Evolutionary conservation across 2,329 filamentous ascomycete species (phyloP).

Genomic region (Fusarium scirpi): DNA sequence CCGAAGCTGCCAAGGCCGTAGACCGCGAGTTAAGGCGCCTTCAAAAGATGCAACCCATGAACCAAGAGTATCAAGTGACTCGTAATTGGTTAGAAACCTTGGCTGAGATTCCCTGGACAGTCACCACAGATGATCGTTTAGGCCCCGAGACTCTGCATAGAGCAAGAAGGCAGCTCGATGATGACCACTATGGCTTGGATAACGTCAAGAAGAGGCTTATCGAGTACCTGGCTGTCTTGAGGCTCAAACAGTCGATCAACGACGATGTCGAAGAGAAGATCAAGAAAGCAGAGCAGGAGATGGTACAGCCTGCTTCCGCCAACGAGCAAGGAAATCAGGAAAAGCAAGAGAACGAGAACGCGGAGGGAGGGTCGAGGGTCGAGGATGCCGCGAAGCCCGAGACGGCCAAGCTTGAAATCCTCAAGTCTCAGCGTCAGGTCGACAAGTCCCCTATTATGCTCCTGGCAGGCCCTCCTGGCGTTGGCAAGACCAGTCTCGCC

Average conservation of each 20-base stretch:
- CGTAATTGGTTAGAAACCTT: slow-evolving; percentile 94
- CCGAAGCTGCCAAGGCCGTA: slow-evolving; percentile 90
- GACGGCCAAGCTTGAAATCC: slow-evolving; percentile 75
- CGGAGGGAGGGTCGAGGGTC: slow-evolving; percentile 41
- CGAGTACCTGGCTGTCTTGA: slow-evolving; percentile 95
- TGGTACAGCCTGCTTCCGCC: slow-evolving; percentile 52
- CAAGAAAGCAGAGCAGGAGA: slow-evolving; percentile 71
- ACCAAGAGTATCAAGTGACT: slow-evolving; percentile 95
- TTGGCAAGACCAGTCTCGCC: slow-evolving; percentile 95
- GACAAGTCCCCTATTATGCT: slow-evolving; percentile 97
- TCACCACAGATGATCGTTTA: slow-evolving; percentile 85
- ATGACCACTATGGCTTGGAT: slow-evolving; percentile 95
- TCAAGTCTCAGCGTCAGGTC: slow-evolving; percentile 85
- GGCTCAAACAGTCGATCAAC: slow-evolving; percentile 93
- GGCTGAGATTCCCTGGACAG: slow-evolving; percentile 92
- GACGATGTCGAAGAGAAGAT: slow-evolving; percentile 85
- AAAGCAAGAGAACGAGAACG: slow-evolving; percentile 31
- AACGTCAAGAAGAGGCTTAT: slow-evolving; percentile 97
- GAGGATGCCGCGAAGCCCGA: slow-evolving; percentile 52
- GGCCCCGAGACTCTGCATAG: slow-evolving; percentile 81
- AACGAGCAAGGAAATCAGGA: slow-evolving; percentile 29
- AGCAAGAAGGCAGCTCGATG: slow-evolving; percentile 90
- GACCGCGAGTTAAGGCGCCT: slow-evolving; percentile 88
- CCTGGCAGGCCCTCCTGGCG: slow-evolving; percentile 91
- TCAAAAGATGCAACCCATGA: slow-evolving; percentile 94